Evolutionary conservation across 1,284 basidiomycete genomes (phyloP).

Genomic region (Rhodotorula sp.): DNA sequence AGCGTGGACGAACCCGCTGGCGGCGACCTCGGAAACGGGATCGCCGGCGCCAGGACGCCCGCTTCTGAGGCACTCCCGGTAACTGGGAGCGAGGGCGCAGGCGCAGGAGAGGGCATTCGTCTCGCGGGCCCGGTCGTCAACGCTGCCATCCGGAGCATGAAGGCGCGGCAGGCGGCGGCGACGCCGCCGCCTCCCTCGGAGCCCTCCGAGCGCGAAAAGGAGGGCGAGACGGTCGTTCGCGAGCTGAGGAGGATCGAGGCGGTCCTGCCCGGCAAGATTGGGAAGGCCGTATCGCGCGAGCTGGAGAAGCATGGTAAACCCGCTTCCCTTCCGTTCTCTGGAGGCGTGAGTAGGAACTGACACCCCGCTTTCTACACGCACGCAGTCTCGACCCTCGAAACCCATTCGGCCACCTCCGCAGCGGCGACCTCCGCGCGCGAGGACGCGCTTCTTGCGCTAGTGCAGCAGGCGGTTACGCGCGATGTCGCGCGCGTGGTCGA

Average conservation of each 20-base stretch:
- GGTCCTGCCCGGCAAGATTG: slow-evolving; percentile 69
- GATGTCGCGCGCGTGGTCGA: slow-evolving; percentile 82
- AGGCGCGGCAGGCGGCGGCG: slow-evolving; percentile 1
- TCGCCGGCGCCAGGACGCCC: neutral
- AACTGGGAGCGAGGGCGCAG: neutral
- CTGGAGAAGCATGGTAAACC: slow-evolving; percentile 75
- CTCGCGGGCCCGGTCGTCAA: slow-evolving; percentile 20
- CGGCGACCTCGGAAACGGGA: slow-evolving; percentile 1
- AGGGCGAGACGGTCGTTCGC: neutral
- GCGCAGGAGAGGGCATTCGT: neutral
- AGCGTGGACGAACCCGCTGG: neutral
- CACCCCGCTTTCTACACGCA: neutral
- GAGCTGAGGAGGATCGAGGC: slow-evolving; percentile 54
- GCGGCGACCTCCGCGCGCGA: slow-evolving; percentile 74
- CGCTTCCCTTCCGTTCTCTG: neutral
- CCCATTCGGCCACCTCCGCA: slow-evolving; percentile 71
- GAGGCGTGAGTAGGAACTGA: neutral
- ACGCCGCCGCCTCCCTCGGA: neutral
- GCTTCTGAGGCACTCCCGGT: neutral
- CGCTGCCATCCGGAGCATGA: slow-evolving; percentile 23
- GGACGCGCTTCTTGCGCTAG: slow-evolving; percentile 80
- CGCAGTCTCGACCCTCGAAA: slow-evolving; percentile 74
- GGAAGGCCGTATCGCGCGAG: slow-evolving; percentile 57
- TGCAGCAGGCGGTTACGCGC: slow-evolving; percentile 74
- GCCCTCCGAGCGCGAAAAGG: neutral